phyloP scores from a whole-genome alignment of 805 yeast species.

The Pichia pseudocactophila region DNA sequence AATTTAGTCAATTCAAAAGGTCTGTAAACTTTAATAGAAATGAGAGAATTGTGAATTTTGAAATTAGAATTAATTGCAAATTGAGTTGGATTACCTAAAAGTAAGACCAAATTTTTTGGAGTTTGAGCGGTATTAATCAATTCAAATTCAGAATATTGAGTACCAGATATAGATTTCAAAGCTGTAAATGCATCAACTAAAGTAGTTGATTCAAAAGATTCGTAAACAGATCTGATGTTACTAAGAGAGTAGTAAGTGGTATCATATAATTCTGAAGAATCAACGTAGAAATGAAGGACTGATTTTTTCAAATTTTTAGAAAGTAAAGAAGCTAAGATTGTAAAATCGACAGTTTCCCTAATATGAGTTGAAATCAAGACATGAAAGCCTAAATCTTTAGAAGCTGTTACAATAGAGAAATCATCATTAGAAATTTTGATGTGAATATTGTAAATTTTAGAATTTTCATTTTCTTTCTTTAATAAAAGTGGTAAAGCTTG shows the following conservation, averaged over 20 bases:
- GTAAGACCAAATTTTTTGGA: constrained; percentile 38
- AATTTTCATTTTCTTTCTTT: constrained; percentile 29
- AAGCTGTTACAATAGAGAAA: constrained; percentile 58
- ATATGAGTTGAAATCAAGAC: constrained; percentile 56
- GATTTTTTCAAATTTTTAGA: constrained; percentile 42
- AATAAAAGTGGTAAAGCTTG: constrained; percentile 50
- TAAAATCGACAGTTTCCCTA: constrained; percentile 43
- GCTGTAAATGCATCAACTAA: constrained; percentile 28
- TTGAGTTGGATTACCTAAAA: constrained; percentile 46
- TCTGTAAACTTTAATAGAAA: constrained; percentile 57
- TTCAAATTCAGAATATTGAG: constrained; percentile 33
- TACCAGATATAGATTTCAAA: constrained; percentile 21
- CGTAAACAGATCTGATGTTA: constrained; percentile 9
- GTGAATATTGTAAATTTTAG: constrained; percentile 44
- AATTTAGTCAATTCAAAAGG: constrained; percentile 59
- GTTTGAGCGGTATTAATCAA: constrained; percentile 18
- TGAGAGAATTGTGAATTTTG: constrained; percentile 31
- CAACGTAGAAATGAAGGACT: constrained; percentile 62
- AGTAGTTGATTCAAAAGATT: constrained; percentile 20
- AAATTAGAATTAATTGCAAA: constrained; percentile 12
- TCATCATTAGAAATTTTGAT: constrained; percentile 53
- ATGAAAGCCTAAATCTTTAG: constrained; percentile 60
- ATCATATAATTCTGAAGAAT: constrained; percentile 5
- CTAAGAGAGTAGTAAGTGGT: constrained; percentile 9
- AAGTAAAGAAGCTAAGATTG: constrained; percentile 50